Percentiles rank a stretch among this genome's conserved stretches.
Conservation (phyloP, 306 rosid genomes). For the Begonia masoniana region DNA sequence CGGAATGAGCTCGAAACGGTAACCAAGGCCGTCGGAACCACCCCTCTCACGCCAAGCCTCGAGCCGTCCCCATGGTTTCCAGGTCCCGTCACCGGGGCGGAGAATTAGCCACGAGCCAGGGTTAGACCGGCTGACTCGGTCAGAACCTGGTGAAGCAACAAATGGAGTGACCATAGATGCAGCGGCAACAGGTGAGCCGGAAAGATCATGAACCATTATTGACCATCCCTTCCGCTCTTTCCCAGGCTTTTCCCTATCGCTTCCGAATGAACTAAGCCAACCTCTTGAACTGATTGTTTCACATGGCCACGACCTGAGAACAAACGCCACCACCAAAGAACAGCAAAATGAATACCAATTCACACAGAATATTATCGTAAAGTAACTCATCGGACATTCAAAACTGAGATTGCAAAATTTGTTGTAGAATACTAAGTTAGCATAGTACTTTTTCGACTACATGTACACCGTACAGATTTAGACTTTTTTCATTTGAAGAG, state of each 20-base stretch:
- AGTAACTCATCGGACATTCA: too few species aligned
- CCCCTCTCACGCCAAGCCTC: constrained; percentile 81
- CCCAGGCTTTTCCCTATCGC: constrained; percentile 59
- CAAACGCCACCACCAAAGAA: neutral
- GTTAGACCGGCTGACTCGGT: constrained; percentile 58
- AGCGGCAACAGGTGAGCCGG: constrained; percentile 62
- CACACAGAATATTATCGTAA: too few species aligned
- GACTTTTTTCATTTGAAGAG: constrained; percentile 4
- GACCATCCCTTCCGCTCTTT: constrained; percentile 75
- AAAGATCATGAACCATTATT: constrained; percentile 55
- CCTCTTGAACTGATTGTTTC: constrained; percentile 31
- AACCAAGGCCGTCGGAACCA: constrained; percentile 50
- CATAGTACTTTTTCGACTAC: too few species aligned
- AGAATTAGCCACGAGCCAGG: constrained; percentile 72
- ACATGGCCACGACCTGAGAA: constrained; percentile 35
- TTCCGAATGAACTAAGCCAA: constrained; percentile 58
- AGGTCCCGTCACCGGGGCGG: constrained; percentile 49
- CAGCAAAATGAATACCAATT: too few species aligned
- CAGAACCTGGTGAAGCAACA: constrained; percentile 60
- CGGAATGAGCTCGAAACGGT: constrained; percentile 48
- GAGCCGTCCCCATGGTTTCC: constrained; percentile 68
- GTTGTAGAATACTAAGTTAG: too few species aligned
- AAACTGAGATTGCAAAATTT: too few species aligned
- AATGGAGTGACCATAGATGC: constrained; percentile 72
- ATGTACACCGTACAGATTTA: too few species aligned